A percentile compares a stretch with the other conserved stretches of the same genome.
These are phyloP conservation scores for Lodderomyces beijingensis DNA, from an alignment of 1,139 yeast genomes.

Conservation along the genomic window DNA sequence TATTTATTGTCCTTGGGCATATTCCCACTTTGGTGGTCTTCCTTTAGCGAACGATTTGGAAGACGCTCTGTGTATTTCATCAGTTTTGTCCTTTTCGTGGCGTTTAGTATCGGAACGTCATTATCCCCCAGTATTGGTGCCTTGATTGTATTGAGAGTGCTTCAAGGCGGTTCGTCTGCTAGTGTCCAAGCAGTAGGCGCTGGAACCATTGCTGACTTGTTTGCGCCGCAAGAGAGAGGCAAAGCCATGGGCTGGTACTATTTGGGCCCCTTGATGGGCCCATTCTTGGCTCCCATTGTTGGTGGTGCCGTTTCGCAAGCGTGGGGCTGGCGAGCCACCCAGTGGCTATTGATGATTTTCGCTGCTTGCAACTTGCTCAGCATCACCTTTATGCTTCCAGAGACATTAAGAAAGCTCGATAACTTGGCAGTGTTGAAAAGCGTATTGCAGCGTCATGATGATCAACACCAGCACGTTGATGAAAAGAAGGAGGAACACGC, in stretches of 20 bases:
- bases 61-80: conserved; percentile 68
- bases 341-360: conserved; percentile 74
- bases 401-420: conserved; percentile 61
- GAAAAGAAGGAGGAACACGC: conserved; percentile 9
- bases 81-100: conserved; percentile 60
- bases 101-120: conserved; percentile 71
- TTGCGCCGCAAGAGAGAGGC: conserved; percentile 65
- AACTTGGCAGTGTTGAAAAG: conserved; percentile 45
- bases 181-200: conserved; percentile 90
- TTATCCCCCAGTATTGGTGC: conserved; percentile 57
- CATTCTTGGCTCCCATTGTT: conserved; percentile 72
- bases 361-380: conserved; percentile 51
- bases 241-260: conserved; percentile 77
- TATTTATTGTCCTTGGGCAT: conserved; percentile 71
- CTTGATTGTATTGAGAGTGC: conserved; percentile 63
- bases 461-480: conserved; percentile 9
- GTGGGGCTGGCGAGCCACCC: conserved; percentile 90
- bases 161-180: conserved; percentile 80
- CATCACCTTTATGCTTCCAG: conserved; percentile 63
- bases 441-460: conserved; percentile 20
- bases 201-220: conserved; percentile 78
- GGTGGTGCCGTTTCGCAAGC: conserved; percentile 71
- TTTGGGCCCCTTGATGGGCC: conserved; percentile 79
- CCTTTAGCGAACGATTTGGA: conserved; percentile 71
- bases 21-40: conserved; percentile 89